A percentile compares a stretch with the other conserved stretches of the same genome.
These are phyloP conservation scores for Thelonectria discophora DNA, from an alignment of 2,329 filamentous ascomycete species.

Conservation along the genomic window DNA sequence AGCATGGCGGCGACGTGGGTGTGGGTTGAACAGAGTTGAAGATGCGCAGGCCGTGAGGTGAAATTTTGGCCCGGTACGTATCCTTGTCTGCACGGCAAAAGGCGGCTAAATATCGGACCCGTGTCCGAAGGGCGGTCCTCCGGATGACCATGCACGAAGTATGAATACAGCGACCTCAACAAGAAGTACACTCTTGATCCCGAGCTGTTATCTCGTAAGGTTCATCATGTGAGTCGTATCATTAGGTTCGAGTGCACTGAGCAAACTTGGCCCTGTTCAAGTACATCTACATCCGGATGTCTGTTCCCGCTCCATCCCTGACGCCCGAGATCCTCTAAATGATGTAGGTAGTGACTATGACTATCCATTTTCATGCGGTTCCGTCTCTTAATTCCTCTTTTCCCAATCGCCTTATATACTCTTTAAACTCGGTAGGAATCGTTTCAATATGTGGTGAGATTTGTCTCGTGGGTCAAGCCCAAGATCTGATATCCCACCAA, in stretches of 20 bases:
- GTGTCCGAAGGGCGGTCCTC: slow-evolving; percentile 12
- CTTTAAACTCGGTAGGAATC: slow-evolving; percentile 1
- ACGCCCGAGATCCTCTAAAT: slow-evolving; percentile 37
- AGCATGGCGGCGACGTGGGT: slow-evolving; percentile 51
- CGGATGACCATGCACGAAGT: slow-evolving; percentile 22
- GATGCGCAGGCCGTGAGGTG: slow-evolving; percentile 22
- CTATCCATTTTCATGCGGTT: slow-evolving; percentile 32
- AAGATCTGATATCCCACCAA: not conserved
- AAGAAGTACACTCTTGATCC: not conserved
- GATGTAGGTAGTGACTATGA: slow-evolving; percentile 36
- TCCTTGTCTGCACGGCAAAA: slow-evolving; percentile 23
- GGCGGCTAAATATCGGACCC: slow-evolving; percentile 50
- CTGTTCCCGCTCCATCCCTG: slow-evolving; percentile 23
- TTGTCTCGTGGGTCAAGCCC: not conserved
- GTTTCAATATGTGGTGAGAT: not conserved
- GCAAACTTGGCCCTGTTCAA: slow-evolving; percentile 17
- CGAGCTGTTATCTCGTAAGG: not conserved
- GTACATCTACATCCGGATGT: slow-evolving; percentile 37
- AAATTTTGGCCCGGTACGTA: not conserved
- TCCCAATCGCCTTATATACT: slow-evolving; percentile 17
- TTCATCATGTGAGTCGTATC: not conserved
- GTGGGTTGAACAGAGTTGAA: slow-evolving; percentile 33
- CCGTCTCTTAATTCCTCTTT: slow-evolving; percentile 20
- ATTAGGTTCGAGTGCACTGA: not conserved
- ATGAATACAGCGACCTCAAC: not conserved